Base-by-base conservation (phyloP, 177 flowering plant genomes). In the Vitis hybrid region DNA sequence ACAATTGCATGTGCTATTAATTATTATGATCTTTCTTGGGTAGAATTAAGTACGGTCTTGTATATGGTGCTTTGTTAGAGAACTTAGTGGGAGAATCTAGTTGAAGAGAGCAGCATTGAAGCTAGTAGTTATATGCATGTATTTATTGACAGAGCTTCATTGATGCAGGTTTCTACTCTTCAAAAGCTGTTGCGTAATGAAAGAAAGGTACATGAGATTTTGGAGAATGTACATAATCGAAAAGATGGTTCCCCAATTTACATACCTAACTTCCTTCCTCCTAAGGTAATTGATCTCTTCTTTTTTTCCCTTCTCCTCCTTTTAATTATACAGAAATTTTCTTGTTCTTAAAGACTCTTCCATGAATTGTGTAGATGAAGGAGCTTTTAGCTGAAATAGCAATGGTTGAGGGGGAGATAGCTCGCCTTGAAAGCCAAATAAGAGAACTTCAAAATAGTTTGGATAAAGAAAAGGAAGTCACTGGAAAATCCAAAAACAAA, bases 341-440 rank as follows among this genome's bases (percentile, higher is more conserved):
- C 3, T 30, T 18, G 4, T 34, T 4, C 13, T 14, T 51, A 14
- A 4, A n/a, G 39, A 11, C 14, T 21, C 68, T 39, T 34, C 19
- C 14, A 14, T 77, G 26, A 34, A 62, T 57, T 50, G 10, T 75
- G 75, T 74, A 94, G 99, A 74, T 75, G 82, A 91, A 89, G 70
- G 93, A 88, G 79, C 77, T 92, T 4, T 64, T 92, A 51, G 78
- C 82, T 59, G 98, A 95, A 74, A 65, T 95, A 34, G 89, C 87
- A 2, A 82, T 80, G 88, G 98, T 93, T 15, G 97, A 93, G 49
- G 79, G 74, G 23, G 98, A 91, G 82, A 93, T 95, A 62, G 64
- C 76, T 48, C 73, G 84, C 34, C 83, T 95, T 0, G 94, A 95
- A 78, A 68, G 70, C 48, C 91, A 90, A 71, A 88, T 89, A 62